These are phyloP conservation scores for Trichosporon sp. DNA, from an alignment of 1,284 basidiomycete species.

Conservation along the genomic window DNA sequence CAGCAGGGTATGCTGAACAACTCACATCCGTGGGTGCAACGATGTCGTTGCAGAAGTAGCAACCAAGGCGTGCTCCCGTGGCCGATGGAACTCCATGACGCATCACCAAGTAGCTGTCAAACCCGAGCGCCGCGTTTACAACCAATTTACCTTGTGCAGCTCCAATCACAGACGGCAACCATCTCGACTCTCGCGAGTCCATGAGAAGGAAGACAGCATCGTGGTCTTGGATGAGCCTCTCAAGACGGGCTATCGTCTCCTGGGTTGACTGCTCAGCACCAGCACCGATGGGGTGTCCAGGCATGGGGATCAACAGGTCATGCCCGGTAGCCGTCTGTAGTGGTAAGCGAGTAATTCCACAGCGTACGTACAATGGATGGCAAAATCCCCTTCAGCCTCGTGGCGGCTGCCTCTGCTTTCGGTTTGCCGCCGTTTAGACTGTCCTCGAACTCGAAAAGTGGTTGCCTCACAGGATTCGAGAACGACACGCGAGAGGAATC, in stretches of 20 bases:
- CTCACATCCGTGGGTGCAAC: conserved; percentile 91
- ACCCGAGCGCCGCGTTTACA: conserved; percentile 92
- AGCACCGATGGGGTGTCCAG: conserved; percentile 81
- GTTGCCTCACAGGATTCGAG: conserved; percentile 95
- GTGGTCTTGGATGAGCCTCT: conserved; percentile 76
- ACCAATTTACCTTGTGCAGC: conserved; percentile 87
- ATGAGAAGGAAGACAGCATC: conserved; percentile 93
- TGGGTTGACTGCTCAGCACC: conserved; percentile 61
- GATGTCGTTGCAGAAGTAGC: conserved; percentile 98
- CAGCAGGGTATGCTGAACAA: conserved; percentile 26
- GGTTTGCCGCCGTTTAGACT: conserved; percentile 90
- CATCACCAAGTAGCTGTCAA: conserved; percentile 97
- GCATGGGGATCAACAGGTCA: conserved; percentile 88
- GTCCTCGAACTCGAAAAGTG: conserved; percentile 92
- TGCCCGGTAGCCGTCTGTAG: conserved; percentile 74
- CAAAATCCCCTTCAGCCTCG: conserved; percentile 81
- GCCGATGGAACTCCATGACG: conserved; percentile 62
- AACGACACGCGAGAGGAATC: conserved; percentile 90
- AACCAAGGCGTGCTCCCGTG: conserved; percentile 64
- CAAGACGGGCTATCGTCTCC: conserved; percentile 68
- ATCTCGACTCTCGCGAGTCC: conserved; percentile 94
- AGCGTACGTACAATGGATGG: conserved; percentile 76
- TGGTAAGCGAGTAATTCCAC: not conserved
- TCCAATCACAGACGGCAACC: conserved; percentile 89
- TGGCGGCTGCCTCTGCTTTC: conserved; percentile 90